phyloP scores from a whole-genome alignment of 768 basidiomycete species.

The Austroboletus eburneus region DNA sequence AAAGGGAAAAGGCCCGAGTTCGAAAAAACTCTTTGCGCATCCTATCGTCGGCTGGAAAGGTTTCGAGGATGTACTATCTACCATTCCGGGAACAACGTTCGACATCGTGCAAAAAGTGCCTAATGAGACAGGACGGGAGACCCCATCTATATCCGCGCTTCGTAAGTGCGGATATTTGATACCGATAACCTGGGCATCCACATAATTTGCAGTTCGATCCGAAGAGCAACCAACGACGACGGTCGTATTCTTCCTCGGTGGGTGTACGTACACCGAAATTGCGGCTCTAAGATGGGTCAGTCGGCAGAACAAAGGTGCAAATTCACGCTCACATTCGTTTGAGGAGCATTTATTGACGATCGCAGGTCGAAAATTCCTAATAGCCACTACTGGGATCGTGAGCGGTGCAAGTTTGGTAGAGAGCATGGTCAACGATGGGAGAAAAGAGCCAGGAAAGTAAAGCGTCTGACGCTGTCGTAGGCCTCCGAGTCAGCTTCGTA shows the following conservation, averaged over 20 bases:
- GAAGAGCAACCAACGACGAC: constrained; percentile 73
- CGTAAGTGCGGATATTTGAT: constrained; percentile 27
- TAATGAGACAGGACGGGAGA: constrained; percentile 25
- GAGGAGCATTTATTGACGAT: constrained; percentile 9
- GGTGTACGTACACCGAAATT: constrained; percentile 96
- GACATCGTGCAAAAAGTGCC: constrained; percentile 60
- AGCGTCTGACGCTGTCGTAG: constrained; percentile 33
- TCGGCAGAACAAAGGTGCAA: constrained; percentile 72
- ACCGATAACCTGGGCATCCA: background rate
- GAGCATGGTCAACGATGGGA: constrained; percentile 50
- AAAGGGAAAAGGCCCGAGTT: constrained; percentile 34
- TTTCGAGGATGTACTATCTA: constrained; percentile 83
- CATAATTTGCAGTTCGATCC: constrained; percentile 35
- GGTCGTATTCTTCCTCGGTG: constrained; percentile 94
- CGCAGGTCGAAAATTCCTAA: constrained; percentile 79
- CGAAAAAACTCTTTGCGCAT: constrained; percentile 72
- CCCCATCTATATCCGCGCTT: constrained; percentile 28
- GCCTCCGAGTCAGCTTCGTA: constrained; percentile 1
- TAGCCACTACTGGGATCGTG: constrained; percentile 89
- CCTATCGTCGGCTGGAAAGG: constrained; percentile 96
- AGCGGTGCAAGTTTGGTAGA: constrained; percentile 73
- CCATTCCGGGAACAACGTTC: constrained; percentile 81
- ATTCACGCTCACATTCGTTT: background rate
- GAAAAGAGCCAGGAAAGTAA: constrained; percentile 29
- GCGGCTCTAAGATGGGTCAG: constrained; percentile 92